Evolutionary conservation across 2,329 filamentous ascomycete species (phyloP).

Genomic region (Neonectria punicea): DNA sequence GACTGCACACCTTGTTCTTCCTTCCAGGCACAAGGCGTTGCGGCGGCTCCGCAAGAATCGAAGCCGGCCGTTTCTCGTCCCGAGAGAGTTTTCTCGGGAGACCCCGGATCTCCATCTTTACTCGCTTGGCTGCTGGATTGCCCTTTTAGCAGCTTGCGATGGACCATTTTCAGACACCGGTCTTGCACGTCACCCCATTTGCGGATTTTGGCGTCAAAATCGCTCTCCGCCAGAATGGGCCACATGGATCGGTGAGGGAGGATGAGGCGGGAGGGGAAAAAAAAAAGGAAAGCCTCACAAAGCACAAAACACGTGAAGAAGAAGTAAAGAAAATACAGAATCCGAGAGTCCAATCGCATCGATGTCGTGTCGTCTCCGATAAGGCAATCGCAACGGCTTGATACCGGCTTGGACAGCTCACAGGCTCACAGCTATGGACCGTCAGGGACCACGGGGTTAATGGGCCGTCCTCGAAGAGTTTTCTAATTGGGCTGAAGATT

Average conservation of each 20-base stretch:
- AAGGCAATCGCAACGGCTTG: conserved; percentile 1
- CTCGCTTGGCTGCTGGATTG: neutral
- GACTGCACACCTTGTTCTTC: neutral
- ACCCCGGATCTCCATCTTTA: conserved; percentile 24
- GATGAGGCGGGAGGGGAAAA: neutral
- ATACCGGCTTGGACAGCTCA: neutral
- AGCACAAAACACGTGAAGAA: conserved; percentile 10
- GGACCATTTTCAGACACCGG: neutral
- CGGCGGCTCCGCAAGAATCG: conserved; percentile 12
- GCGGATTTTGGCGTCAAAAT: neutral
- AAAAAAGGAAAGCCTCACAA: neutral
- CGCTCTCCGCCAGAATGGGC: conserved; percentile 1
- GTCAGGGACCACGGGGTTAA: neutral
- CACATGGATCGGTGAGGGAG: neutral
- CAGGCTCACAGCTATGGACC: neutral
- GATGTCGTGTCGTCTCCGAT: conserved; percentile 9
- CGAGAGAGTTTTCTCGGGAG: conserved; percentile 16
- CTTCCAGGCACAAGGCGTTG: conserved; percentile 6
- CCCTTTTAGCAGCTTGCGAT: conserved; percentile 1
- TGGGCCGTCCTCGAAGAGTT: conserved; percentile 1
- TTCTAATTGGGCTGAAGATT: conserved; percentile 5
- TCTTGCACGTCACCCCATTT: conserved; percentile 23
- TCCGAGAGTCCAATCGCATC: neutral
- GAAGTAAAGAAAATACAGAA: conserved; percentile 2
- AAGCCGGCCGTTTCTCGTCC: conserved; percentile 32